These are phyloP conservation scores for Pleurotus cornucopiae DNA, from an alignment of 768 basidiomycete genomes.

Conservation along the genomic window DNA sequence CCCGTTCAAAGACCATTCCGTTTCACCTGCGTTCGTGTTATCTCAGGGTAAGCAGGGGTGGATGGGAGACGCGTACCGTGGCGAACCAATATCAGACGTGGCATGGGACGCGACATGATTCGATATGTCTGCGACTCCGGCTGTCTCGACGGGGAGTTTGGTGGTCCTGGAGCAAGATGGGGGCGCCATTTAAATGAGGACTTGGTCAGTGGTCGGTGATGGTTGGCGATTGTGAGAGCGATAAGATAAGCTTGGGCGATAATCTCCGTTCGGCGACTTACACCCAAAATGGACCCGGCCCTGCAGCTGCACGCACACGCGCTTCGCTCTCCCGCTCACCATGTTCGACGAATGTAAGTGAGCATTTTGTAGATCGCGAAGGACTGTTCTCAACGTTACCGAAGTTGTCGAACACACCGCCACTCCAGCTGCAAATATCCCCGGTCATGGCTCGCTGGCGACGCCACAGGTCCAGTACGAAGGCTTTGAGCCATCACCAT, in stretches of 20 bases:
- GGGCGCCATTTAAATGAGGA: slow-evolving; percentile 19
- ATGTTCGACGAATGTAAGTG: slow-evolving; percentile 71
- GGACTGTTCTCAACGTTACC: slow-evolving; percentile 8
- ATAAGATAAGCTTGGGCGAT: background rate
- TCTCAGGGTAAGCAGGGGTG: background rate
- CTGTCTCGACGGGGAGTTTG: background rate
- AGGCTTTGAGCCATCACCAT: slow-evolving; percentile 79
- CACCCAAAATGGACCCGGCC: slow-evolving; percentile 3
- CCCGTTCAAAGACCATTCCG: slow-evolving; percentile 92
- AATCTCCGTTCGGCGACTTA: background rate
- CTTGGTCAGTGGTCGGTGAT: slow-evolving; percentile 1
- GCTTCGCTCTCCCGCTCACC: background rate
- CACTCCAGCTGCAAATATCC: slow-evolving; percentile 37
- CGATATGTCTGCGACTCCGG: background rate
- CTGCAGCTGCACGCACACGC: background rate
- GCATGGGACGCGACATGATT: slow-evolving; percentile 46
- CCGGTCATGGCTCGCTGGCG: slow-evolving; percentile 27
- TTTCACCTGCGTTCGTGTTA: slow-evolving; percentile 57
- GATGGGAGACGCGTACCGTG: slow-evolving; percentile 48
- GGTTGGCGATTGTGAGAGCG: slow-evolving; percentile 4
- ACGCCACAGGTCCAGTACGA: slow-evolving; percentile 72
- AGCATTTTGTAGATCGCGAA: slow-evolving; percentile 3
- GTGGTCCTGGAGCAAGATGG: background rate
- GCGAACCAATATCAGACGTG: slow-evolving; percentile 74
- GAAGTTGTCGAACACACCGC: slow-evolving; percentile 85